phyloP scores from a whole-genome alignment of 1,284 basidiomycete species.

The Marasmius fiardii region DNA sequence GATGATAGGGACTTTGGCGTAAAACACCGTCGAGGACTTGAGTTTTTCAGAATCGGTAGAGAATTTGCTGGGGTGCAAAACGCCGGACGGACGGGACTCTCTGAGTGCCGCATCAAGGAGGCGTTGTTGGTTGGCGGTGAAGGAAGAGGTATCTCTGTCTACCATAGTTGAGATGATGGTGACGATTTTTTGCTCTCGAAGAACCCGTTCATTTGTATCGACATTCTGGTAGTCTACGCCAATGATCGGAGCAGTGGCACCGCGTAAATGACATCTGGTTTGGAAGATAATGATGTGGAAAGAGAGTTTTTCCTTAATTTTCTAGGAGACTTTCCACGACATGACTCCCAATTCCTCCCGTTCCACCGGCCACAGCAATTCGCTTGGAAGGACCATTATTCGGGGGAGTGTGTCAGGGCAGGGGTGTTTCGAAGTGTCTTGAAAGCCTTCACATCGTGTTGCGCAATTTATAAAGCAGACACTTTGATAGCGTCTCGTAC shows the following conservation, averaged over 20 bases:
- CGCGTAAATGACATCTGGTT: neutral
- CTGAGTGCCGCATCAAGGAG: constrained; percentile 8
- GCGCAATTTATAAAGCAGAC: neutral
- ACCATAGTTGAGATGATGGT: neutral
- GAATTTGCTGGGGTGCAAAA: constrained; percentile 8
- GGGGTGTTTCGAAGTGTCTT: neutral
- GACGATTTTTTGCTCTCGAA: neutral
- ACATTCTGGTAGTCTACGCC: neutral
- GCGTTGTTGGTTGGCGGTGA: neutral
- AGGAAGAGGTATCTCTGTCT: neutral
- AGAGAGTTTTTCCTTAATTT: neutral
- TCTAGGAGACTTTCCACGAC: neutral
- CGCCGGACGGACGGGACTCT: constrained; percentile 3
- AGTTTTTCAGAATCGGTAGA: neutral
- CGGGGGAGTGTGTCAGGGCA: no score
- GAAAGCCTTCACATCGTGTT: neutral
- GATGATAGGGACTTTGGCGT: constrained; percentile 3
- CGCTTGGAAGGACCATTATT: neutral
- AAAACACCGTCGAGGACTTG: neutral
- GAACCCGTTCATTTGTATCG: neutral
- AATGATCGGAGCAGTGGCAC: neutral
- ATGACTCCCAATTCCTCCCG: neutral
- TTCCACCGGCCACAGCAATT: neutral
- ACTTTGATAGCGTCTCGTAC: no score
- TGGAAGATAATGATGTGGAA: neutral